phyloP scores from a whole-genome alignment of 257 asterid species.

The Primulina tabacum region DNA sequence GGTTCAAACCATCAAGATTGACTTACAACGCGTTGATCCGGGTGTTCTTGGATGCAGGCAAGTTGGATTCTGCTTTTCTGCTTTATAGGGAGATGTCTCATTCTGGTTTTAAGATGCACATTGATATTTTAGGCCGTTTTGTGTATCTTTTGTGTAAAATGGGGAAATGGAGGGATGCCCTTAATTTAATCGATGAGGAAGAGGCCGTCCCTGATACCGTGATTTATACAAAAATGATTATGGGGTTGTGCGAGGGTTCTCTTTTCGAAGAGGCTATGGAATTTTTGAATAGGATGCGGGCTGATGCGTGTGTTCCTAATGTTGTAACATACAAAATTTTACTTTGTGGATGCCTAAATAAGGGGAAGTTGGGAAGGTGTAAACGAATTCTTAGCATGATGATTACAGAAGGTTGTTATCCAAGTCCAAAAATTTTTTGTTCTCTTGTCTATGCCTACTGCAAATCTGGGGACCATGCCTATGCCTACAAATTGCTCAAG shows the following conservation, averaged over 20 bases:
- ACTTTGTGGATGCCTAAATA: slow-evolving; percentile 80
- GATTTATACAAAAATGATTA: slow-evolving; percentile 76
- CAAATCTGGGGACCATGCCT: slow-evolving; percentile 63
- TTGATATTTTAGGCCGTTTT: slow-evolving; percentile 56
- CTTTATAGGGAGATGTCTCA: slow-evolving; percentile 76
- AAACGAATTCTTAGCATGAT: slow-evolving; percentile 82
- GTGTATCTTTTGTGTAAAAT: slow-evolving; percentile 59
- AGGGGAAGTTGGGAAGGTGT: slow-evolving; percentile 79
- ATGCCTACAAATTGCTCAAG: slow-evolving; percentile 80
- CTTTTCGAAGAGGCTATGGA: slow-evolving; percentile 95
- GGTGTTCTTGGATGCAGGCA: slow-evolving; percentile 70
- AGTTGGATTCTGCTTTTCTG: slow-evolving; percentile 64
- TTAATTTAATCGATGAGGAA: slow-evolving; percentile 79
- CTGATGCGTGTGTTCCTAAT: slow-evolving; percentile 76
- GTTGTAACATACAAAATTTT: slow-evolving; percentile 65
- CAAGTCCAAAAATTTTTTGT: slow-evolving; percentile 70
- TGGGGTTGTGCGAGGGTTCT: slow-evolving; percentile 88
- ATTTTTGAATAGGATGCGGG: slow-evolving; percentile 71
- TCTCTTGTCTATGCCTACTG: slow-evolving; percentile 84
- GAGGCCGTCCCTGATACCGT: slow-evolving; percentile 71
- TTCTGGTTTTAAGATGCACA: slow-evolving; percentile 66
- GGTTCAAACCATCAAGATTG: slow-evolving; percentile 64
- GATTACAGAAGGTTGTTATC: slow-evolving; percentile 95
- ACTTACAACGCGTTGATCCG: slow-evolving; percentile 69
- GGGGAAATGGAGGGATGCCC: slow-evolving; percentile 88